Conservation (phyloP, 1,139 yeast species). For the Yarrowia galli region DNA sequence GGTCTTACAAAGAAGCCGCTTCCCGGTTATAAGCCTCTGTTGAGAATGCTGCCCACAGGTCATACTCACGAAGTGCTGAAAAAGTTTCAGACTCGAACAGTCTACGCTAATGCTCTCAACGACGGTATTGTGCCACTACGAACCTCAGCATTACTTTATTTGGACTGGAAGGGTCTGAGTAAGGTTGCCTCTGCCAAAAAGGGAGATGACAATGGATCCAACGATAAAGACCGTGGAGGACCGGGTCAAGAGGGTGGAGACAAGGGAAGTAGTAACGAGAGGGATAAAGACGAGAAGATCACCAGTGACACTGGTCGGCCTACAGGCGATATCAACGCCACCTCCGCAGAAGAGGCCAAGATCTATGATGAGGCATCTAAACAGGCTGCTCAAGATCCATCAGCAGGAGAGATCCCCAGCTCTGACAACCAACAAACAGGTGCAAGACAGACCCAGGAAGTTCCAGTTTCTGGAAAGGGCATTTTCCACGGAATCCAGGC, state of each 20-base stretch:
- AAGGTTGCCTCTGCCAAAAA: conserved; percentile 58
- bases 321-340: conserved; percentile 42
- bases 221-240: conserved; percentile 39
- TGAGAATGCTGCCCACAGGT: conserved; percentile 78
- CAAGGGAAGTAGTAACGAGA: not conserved
- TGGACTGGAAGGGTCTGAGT: conserved; percentile 73
- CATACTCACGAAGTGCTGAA: conserved; percentile 74
- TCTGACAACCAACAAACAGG: not conserved
- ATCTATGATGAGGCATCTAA: conserved; percentile 26
- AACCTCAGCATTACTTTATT: conserved; percentile 79
- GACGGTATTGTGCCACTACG: conserved; percentile 95
- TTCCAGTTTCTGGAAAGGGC: conserved; percentile 24
- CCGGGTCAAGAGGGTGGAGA: not conserved
- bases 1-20: conserved; percentile 62
- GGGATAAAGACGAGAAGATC: conserved; percentile 9
- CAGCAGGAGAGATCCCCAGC: conserved; percentile 51
- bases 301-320: conserved; percentile 39
- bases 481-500: conserved; percentile 42
- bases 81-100: conserved; percentile 70
- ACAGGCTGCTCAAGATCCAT: conserved; percentile 1
- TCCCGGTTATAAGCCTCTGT: conserved; percentile 61
- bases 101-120: conserved; percentile 79
- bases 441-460: not conserved
- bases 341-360: conserved; percentile 21
- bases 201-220: conserved; percentile 42